Percentiles rank a stretch among this genome's conserved stretches.
Evolutionary conservation across 768 basidiomycete species (phyloP).

Genomic region (Lactarius indigo): DNA sequence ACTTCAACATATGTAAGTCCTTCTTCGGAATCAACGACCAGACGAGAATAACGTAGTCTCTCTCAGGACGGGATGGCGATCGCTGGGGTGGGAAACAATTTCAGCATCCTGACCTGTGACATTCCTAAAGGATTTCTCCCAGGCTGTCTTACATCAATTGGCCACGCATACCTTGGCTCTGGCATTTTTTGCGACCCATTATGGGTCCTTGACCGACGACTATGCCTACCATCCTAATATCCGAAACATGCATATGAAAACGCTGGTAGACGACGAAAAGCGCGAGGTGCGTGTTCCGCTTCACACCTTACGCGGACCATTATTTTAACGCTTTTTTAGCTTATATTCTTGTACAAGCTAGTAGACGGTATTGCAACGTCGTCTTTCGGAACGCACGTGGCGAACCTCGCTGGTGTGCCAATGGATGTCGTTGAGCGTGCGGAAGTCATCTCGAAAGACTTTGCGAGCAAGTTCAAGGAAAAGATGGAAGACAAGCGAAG

Average conservation of each 20-base stretch:
- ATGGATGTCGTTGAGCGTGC: conserved; percentile 82
- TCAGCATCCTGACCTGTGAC: not conserved
- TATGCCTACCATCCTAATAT: conserved; percentile 91
- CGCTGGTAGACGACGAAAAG: conserved; percentile 88
- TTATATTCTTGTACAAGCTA: conserved; percentile 94
- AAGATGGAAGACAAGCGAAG: conserved; percentile 64
- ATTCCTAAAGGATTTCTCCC: not conserved
- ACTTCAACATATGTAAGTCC: conserved; percentile 83
- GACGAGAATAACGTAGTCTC: conserved; percentile 14
- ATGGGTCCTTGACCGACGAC: conserved; percentile 93
- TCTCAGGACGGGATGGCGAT: conserved; percentile 96
- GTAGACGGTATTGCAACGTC: conserved; percentile 82
- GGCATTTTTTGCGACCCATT: conserved; percentile 97
- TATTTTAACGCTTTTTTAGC: conserved; percentile 41
- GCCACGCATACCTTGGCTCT: conserved; percentile 90
- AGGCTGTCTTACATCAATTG: conserved; percentile 92
- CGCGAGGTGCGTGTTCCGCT: conserved; percentile 55
- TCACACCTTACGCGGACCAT: not conserved
- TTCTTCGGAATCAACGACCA: not conserved
- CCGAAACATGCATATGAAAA: conserved; percentile 93
- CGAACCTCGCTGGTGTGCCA: conserved; percentile 91
- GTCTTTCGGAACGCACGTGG: conserved; percentile 93
- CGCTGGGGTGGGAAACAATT: conserved; percentile 59
- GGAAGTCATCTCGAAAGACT: conserved; percentile 80
- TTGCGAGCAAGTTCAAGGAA: conserved; percentile 84